Percentiles rank a stretch among this genome's conserved stretches.
phyloP scores from a whole-genome alignment of 345 rosid species.

The Acer yangbiense region DNA sequence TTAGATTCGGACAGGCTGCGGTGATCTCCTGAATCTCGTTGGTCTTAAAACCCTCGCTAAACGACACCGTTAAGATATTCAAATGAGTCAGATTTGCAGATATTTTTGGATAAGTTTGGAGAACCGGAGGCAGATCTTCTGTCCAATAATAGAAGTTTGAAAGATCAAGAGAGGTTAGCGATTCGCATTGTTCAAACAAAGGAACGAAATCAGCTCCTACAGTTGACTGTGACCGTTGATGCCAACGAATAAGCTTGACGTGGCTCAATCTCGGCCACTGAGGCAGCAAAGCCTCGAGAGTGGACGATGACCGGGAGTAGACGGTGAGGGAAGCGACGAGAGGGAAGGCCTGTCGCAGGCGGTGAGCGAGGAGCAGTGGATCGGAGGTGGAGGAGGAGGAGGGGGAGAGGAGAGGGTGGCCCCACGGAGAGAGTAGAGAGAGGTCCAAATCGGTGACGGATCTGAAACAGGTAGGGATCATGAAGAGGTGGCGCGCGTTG shows the following conservation, averaged over 20 bases:
- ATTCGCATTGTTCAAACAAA: conserved; percentile 52
- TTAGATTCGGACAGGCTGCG: conserved; percentile 61
- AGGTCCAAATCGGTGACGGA: conserved; percentile 70
- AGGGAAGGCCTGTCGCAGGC: conserved; percentile 61
- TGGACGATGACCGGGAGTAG: conserved; percentile 58
- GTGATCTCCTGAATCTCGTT: conserved; percentile 64
- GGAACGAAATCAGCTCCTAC: conserved; percentile 60
- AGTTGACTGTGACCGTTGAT: conserved; percentile 52
- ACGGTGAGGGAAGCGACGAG: conserved; percentile 45
- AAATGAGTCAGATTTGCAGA: conserved; percentile 49
- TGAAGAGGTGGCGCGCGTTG: conserved; percentile 66
- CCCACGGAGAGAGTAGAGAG: conserved; percentile 89
- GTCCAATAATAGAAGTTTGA: conserved; percentile 89
- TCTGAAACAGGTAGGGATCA: conserved; percentile 64
- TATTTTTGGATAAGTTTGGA: conserved; percentile 45
- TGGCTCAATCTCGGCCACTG: conserved; percentile 64
- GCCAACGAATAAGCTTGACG: conserved; percentile 87
- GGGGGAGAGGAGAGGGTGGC: conserved; percentile 50
- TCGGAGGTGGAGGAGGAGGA: conserved; percentile 32
- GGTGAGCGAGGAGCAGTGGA: conserved; percentile 52
- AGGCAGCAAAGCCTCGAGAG: conserved; percentile 54
- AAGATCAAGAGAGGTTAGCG: conserved; percentile 54
- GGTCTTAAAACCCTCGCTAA: conserved; percentile 76
- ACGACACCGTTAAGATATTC: conserved; percentile 68
- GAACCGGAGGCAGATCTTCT: conserved; percentile 84